These are phyloP conservation scores for Fusarium coicis DNA, from an alignment of 2,329 filamentous ascomycete species.

Conservation along the genomic window DNA sequence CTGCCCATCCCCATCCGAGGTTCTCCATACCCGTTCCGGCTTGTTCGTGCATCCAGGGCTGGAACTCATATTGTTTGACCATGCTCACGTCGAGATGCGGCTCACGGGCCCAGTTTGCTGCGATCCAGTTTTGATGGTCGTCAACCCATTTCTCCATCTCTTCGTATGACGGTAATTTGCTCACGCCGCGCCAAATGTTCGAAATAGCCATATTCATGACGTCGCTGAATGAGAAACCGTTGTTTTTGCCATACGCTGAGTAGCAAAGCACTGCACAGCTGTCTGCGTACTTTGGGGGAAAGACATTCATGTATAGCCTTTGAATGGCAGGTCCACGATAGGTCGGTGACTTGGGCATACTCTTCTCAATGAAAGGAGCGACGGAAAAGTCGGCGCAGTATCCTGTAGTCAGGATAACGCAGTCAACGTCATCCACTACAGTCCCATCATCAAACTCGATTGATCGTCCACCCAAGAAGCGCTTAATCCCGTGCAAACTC, in stretches of 20 bases:
- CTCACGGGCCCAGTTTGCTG: conserved; percentile 6
- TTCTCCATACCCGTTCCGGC: conserved; percentile 56
- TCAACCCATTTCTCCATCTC: conserved; percentile 30
- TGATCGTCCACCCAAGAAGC: conserved; percentile 6
- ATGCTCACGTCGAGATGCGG: conserved; percentile 20
- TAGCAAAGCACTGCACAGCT: conserved; percentile 25
- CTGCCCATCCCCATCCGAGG: conserved; percentile 53
- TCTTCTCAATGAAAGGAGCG: conserved; percentile 13
- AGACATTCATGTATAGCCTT: conserved; percentile 21
- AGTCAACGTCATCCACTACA: conserved; percentile 6
- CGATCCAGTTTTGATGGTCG: conserved; percentile 19
- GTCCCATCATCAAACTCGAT: conserved; percentile 31
- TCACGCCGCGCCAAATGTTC: conserved; percentile 22
- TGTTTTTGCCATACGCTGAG: conserved; percentile 24
- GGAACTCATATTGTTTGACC: conserved; percentile 49
- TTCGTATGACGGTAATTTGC: background rate
- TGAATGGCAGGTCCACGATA: conserved; percentile 12
- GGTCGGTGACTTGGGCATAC: background rate
- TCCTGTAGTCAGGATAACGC: conserved; percentile 16
- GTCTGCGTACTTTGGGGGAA: conserved; percentile 15
- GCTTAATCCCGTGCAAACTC: conserved; percentile 9
- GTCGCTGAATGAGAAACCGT: conserved; percentile 29
- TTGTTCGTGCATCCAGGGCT: conserved; percentile 50
- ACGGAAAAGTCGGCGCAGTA: conserved; percentile 17
- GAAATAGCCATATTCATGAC: conserved; percentile 33